Evolutionary conservation across 345 rosid genomes (phyloP).

Genomic region (Dipteronia sinensis): DNA sequence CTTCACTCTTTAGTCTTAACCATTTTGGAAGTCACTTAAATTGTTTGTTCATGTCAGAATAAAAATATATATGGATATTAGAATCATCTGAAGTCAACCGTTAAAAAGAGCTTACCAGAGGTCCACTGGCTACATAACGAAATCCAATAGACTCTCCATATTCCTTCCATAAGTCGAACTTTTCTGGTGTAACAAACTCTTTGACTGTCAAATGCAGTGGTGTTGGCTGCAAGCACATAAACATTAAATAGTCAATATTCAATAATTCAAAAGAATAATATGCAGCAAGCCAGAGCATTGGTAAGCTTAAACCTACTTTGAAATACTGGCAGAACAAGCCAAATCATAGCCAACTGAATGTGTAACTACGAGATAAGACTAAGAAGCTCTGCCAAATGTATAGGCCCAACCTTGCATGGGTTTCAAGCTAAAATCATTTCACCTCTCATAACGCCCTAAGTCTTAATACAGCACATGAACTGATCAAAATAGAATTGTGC

Average conservation of each 20-base stretch:
- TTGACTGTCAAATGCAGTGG: conserved; percentile 94
- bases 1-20: background rate
- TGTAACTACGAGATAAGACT: background rate
- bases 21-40: background rate
- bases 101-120: conserved; percentile 60
- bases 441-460: background rate
- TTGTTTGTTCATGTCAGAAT: background rate
- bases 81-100: conserved; percentile 4
- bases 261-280: background rate
- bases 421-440: background rate
- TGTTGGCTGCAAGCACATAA: conserved; percentile 70
- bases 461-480: background rate
- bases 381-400: background rate
- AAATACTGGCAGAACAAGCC: background rate
- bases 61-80: background rate
- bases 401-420: background rate
- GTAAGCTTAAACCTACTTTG: conserved; percentile 1
- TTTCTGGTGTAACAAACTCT: conserved; percentile 93
- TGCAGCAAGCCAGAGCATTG: background rate
- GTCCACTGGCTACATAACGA: conserved; percentile 96
- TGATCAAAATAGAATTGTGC: background rate
- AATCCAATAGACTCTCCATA: conserved; percentile 96
- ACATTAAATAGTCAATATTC: background rate
- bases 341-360: conserved; percentile 6
- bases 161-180: conserved; percentile 90